These are phyloP conservation scores for Phytophthora pseudosyringae DNA, from an alignment of 352 stramenopile species.

Conservation along the genomic window DNA sequence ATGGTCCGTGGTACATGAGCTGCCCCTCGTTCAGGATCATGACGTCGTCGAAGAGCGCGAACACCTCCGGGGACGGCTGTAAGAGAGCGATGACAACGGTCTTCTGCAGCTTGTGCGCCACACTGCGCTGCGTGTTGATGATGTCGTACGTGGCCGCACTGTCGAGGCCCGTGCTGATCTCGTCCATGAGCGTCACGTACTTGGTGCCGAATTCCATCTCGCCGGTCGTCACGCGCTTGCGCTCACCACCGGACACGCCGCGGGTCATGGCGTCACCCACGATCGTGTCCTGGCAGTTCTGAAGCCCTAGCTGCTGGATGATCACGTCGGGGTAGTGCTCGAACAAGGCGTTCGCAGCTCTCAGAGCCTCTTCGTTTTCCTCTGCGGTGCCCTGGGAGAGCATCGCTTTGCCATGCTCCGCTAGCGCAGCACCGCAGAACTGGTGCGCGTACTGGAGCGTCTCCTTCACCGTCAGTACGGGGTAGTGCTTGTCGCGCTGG, in stretches of 20 bases:
- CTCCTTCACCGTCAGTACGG: slow-evolving; percentile 43
- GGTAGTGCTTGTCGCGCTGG: slow-evolving; percentile 44
- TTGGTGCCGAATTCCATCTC: slow-evolving; percentile 85
- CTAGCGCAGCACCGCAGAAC: slow-evolving; percentile 44
- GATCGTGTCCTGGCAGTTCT: slow-evolving; percentile 62
- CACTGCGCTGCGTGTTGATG: slow-evolving; percentile 36
- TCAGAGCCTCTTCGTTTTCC: too few relatives aligned
- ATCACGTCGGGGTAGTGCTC: slow-evolving; percentile 28
- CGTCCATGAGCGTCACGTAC: slow-evolving; percentile 85
- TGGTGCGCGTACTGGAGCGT: slow-evolving; percentile 51
- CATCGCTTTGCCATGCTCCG: too few relatives aligned
- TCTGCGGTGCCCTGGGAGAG: slow-evolving; percentile 9
- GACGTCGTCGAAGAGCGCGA: slow-evolving; percentile 79
- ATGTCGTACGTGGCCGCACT: slow-evolving; percentile 54
- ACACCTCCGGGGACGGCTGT: slow-evolving; percentile 90
- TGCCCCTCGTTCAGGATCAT: slow-evolving; percentile 73
- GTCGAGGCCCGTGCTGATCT: slow-evolving; percentile 93
- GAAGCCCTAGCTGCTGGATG: slow-evolving; percentile 31
- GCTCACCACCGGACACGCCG: slow-evolving; percentile 68
- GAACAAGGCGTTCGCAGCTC: too few relatives aligned
- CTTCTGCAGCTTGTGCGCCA: slow-evolving; percentile 30
- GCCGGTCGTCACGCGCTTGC: slow-evolving; percentile 28
- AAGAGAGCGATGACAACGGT: slow-evolving; percentile 74
- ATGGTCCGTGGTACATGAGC: slow-evolving; percentile 74
- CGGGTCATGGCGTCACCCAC: slow-evolving; percentile 60